Base-by-base conservation (phyloP, 768 basidiomycete species). In the Pisolithus sp. region DNA sequence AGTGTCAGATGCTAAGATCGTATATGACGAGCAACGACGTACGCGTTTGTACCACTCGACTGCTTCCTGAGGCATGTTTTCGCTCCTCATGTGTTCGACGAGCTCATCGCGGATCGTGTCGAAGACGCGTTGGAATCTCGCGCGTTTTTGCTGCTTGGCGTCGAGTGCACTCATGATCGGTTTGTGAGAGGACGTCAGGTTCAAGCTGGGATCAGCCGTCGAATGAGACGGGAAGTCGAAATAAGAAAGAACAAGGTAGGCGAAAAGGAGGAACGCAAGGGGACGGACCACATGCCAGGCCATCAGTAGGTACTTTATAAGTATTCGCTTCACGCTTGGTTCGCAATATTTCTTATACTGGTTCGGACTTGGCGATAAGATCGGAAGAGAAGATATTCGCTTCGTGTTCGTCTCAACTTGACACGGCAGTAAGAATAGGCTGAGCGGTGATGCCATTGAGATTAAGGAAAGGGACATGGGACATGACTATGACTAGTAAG, bases 21-120 rank as follows among this genome's bases (percentile, higher is more conserved):
- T 41, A 37, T 34, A 28, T 18, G 21, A 30, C 28, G 10, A 21
- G 26, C 28, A 46, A n/a, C 18, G 17, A 73, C 83, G 38, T 52
- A 95, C 94, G 55, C 78, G 78, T 57, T 77, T 76, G 68, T 82
- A 97, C 92, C 93, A 98, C 43, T 86, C 81, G 30, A 86, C 68
- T 1, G 89, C 92, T 49, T 94, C 92, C 36, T 74, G 56, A 4
- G 95, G 93, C 83, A 98, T 90, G 4, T 81, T 80, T 62, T 90
- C 78, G 12, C 70, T 70, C 48, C 76, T 74, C 59, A 91, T 73
- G 62, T 86, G 78, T 3, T 71, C 78, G 53, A 94, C 66, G 15
- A 97, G 77, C 70, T 95, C 92, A 52, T 87, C 80, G 18, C 83
- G 80, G 57, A 97, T 80, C 56, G 73, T 68, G 12, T 74, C 73